phyloP scores from a whole-genome alignment of 331 rosid species.

The Dryas integrifolia region DNA sequence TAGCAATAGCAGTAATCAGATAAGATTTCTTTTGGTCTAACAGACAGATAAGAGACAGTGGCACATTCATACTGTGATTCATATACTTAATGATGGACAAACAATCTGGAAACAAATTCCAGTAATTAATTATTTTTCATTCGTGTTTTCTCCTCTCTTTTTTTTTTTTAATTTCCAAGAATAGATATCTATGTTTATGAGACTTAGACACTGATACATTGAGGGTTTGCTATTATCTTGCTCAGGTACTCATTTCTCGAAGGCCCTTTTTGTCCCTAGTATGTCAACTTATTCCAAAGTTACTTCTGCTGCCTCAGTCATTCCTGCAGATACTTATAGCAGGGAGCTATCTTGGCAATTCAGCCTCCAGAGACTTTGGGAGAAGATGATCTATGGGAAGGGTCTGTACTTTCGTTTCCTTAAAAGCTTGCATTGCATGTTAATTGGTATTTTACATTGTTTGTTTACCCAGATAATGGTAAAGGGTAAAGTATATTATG shows the following conservation, averaged over 20 bases:
- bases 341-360: slow-evolving; percentile 67
- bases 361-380: slow-evolving; percentile 62
- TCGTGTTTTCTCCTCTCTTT: not conserved
- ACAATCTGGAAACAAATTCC: too few relatives aligned
- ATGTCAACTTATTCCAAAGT: slow-evolving; percentile 61
- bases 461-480: not conserved
- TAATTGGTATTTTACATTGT: not conserved
- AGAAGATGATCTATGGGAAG: slow-evolving; percentile 52
- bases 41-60: too few relatives aligned
- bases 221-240: slow-evolving; percentile 13
- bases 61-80: not conserved
- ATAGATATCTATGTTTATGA: not conserved
- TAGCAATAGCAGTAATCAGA: too few relatives aligned
- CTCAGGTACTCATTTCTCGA: slow-evolving; percentile 55
- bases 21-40: too few relatives aligned
- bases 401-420: slow-evolving; percentile 34
- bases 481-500: not conserved
- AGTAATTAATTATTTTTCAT: not conserved
- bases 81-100: not conserved
- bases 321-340: slow-evolving; percentile 37
- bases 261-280: slow-evolving; percentile 72
- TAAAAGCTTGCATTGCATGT: not conserved
- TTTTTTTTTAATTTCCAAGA: not conserved
- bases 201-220: not conserved
- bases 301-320: slow-evolving; percentile 49